Conservation (phyloP, 352 stramenopile species). For the Peronospora tabacina region DNA sequence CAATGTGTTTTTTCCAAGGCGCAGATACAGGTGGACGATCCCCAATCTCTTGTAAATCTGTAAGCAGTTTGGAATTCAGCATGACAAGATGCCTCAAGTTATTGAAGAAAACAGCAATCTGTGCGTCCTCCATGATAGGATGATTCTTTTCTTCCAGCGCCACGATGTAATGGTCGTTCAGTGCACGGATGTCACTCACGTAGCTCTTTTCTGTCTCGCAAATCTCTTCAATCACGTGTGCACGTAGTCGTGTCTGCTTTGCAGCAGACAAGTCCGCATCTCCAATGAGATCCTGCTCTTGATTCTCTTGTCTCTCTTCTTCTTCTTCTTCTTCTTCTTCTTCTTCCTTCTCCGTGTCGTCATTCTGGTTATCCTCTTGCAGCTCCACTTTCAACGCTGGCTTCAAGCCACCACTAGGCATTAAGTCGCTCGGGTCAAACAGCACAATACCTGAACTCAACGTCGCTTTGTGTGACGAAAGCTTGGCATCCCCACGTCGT, state of each 20-base stretch:
- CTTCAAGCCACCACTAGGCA: constrained; percentile 16
- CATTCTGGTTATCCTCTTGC: constrained; percentile 20
- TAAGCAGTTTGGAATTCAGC: constrained; percentile 80
- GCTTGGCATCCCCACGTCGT: constrained; percentile 6
- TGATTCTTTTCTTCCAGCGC: constrained; percentile 69
- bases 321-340: constrained; percentile 13
- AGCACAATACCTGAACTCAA: constrained; percentile 37
- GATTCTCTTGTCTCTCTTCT: constrained; percentile 19
- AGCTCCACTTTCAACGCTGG: constrained; percentile 20
- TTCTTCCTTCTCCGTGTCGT: not conserved
- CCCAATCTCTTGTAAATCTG: constrained; percentile 59
- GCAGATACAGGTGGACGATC: constrained; percentile 19
- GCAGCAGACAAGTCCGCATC: constrained; percentile 16
- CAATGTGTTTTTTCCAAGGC: constrained; percentile 4
- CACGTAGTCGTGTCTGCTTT: constrained; percentile 26
- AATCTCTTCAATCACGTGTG: constrained; percentile 71
- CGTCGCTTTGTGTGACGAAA: constrained; percentile 10
- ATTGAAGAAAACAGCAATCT: constrained; percentile 86
- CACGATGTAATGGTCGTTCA: constrained; percentile 78
- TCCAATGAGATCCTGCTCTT: constrained; percentile 12
- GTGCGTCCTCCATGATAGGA: constrained; percentile 73
- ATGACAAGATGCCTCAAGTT: constrained; percentile 73
- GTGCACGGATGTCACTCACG: constrained; percentile 59
- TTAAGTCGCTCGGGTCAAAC: constrained; percentile 45
- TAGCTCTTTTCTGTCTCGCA: constrained; percentile 74